phyloP scores from a whole-genome alignment of 163 green algal genomes.

The Chloroidium sp. region DNA sequence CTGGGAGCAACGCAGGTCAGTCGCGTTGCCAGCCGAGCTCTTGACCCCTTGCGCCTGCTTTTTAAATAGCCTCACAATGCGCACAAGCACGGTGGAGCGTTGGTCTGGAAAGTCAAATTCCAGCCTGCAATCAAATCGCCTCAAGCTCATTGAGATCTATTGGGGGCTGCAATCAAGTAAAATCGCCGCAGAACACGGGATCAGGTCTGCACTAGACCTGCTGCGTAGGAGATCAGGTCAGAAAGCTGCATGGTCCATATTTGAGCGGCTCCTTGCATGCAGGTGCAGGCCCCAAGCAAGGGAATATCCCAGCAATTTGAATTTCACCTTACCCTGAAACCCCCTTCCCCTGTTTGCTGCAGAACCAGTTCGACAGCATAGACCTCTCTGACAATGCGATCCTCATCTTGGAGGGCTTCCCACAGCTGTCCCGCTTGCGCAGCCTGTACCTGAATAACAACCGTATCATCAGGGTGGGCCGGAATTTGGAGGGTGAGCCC shows the following conservation, averaged over 20 bases:
- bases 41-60: too few species aligned
- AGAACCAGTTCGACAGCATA: conserved; percentile 98
- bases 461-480: conserved; percentile 70
- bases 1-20: conserved; percentile 78
- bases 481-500: conserved; percentile 46
- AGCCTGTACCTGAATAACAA: conserved; percentile 92
- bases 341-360: conserved; percentile 11
- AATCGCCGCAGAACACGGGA: background rate
- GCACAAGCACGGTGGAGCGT: too few species aligned
- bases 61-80: too few species aligned
- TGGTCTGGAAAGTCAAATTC: too few species aligned
- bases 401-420: conserved; percentile 89
- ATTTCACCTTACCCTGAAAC: background rate
- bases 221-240: background rate
- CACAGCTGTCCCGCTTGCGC: conserved; percentile 72
- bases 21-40: background rate
- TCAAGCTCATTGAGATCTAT: too few species aligned
- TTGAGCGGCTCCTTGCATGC: background rate
- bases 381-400: conserved; percentile 97
- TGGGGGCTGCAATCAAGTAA: background rate
- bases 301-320: background rate
- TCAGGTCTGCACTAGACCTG: background rate
- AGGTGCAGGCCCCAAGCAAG: background rate
- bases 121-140: too few species aligned
- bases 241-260: background rate